Percentiles rank a stretch among this genome's conserved stretches.
Evolutionary conservation across 2,329 filamentous ascomycete species (phyloP).

Genomic region (Neobulgaria alba): DNA sequence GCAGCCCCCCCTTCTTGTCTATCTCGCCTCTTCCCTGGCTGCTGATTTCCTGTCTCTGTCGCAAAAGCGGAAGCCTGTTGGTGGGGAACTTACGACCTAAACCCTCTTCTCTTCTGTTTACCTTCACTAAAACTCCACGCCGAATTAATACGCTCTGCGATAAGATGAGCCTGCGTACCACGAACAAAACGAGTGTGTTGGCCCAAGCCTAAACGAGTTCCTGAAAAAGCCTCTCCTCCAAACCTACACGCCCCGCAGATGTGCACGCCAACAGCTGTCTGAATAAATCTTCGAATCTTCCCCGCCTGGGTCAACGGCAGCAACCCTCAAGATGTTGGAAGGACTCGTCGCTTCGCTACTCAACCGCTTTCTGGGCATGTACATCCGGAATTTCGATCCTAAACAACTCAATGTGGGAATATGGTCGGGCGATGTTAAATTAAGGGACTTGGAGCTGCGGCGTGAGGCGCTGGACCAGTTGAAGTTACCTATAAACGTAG

Average conservation of each 20-base stretch:
- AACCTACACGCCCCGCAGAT: constrained; percentile 10
- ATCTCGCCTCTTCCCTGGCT: neutral
- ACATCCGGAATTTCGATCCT: constrained; percentile 98
- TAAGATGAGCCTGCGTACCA: too few relatives aligned
- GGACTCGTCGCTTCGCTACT: constrained; percentile 92
- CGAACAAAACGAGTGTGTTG: constrained; percentile 11
- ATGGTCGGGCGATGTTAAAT: constrained; percentile 96
- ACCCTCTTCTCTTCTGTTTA: neutral
- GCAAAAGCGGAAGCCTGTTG: constrained; percentile 1
- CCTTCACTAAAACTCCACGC: too few relatives aligned
- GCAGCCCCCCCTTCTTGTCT: neutral
- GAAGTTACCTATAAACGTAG: constrained; percentile 90
- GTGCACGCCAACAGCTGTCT: constrained; percentile 12
- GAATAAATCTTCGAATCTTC: constrained; percentile 25
- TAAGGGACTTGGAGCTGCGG: constrained; percentile 84
- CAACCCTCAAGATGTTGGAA: constrained; percentile 74
- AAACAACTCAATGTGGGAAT: constrained; percentile 97
- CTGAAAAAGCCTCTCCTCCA: neutral
- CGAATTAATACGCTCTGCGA: too few relatives aligned
- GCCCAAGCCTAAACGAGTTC: constrained; percentile 8
- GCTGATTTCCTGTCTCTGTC: neutral
- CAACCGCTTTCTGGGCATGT: constrained; percentile 99
- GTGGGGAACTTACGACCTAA: constrained; percentile 8
- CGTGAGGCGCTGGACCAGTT: constrained; percentile 95
- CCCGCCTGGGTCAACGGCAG: constrained; percentile 67